These are phyloP conservation scores for Populus euphratica DNA, from an alignment of 345 rosid species.

Conservation along the genomic window DNA sequence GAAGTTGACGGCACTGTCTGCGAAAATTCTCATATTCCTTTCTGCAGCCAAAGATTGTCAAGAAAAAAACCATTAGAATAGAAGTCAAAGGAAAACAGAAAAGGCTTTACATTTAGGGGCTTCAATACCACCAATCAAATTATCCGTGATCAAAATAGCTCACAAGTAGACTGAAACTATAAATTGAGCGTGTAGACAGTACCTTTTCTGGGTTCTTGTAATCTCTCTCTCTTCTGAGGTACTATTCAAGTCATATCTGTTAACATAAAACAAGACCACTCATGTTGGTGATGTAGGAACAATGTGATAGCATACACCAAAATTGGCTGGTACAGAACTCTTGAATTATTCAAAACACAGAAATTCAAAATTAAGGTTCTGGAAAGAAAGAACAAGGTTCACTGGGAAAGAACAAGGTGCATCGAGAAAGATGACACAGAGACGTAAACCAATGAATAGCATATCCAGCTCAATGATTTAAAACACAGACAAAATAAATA, in stretches of 20 bases:
- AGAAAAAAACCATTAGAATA: not conserved
- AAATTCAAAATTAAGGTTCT: not conserved
- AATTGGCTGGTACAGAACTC: not conserved
- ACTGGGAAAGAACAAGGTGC: not conserved
- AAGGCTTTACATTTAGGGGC: not conserved
- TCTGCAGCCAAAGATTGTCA: constrained; percentile 40
- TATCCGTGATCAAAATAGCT: not conserved
- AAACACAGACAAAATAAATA: not conserved
- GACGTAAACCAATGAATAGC: not conserved
- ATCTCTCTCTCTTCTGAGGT: constrained; percentile 70
- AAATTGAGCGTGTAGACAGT: constrained; percentile 3
- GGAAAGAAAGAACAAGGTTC: not conserved
- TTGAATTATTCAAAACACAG: not conserved
- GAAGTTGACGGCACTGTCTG: constrained; percentile 56
- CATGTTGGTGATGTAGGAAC: not conserved
- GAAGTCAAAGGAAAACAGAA: not conserved
- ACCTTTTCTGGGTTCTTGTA: constrained; percentile 70
- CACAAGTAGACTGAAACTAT: not conserved
- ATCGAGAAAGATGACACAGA: not conserved
- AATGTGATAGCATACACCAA: not conserved
- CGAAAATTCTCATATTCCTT: constrained; percentile 83
- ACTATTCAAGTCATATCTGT: constrained; percentile 76
- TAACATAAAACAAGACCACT: not conserved
- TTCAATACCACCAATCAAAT: not conserved
- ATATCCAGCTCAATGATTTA: not conserved